Percentiles rank a stretch among this genome's conserved stretches.
Evolutionary conservation across 129 eudicot genomes (phyloP).

Genomic region (Centella asiatica): DNA sequence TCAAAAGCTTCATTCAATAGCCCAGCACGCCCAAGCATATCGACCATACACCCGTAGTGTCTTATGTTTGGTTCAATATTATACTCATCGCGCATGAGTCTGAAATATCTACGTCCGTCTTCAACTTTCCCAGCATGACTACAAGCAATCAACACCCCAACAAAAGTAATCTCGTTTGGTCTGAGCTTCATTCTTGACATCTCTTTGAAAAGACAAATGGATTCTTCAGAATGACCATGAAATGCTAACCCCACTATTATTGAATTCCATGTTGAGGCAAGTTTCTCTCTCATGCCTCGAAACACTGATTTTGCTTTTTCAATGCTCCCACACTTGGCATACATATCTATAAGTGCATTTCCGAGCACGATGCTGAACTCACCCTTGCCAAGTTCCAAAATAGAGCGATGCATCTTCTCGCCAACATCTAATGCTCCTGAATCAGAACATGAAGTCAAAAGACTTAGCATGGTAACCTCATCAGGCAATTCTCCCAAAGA

Average conservation of each 20-base stretch:
- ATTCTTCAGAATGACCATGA: constrained; percentile 58
- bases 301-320: constrained; percentile 47
- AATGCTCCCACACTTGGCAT: constrained; percentile 70
- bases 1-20: constrained; percentile 53
- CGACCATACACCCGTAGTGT: constrained; percentile 87
- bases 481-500: constrained; percentile 57
- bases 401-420: constrained; percentile 50
- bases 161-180: constrained; percentile 57
- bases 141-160: constrained; percentile 68
- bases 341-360: constrained; percentile 76
- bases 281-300: constrained; percentile 53
- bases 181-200: constrained; percentile 39
- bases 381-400: constrained; percentile 42
- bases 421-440: constrained; percentile 58
- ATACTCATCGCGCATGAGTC: constrained; percentile 44
- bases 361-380: constrained; percentile 44
- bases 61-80: constrained; percentile 46
- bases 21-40: constrained; percentile 75
- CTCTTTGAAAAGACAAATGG: constrained; percentile 41
- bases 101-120: constrained; percentile 50
- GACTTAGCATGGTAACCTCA: constrained; percentile 69
- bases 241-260: constrained; percentile 64
- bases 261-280: constrained; percentile 59
- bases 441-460: constrained; percentile 60
- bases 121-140: constrained; percentile 71